Evolutionary conservation across 2,329 filamentous ascomycete species (phyloP), one percentile per base, ranked within the genome.

Genomic region (Cladophialophora exuberans): DNA sequence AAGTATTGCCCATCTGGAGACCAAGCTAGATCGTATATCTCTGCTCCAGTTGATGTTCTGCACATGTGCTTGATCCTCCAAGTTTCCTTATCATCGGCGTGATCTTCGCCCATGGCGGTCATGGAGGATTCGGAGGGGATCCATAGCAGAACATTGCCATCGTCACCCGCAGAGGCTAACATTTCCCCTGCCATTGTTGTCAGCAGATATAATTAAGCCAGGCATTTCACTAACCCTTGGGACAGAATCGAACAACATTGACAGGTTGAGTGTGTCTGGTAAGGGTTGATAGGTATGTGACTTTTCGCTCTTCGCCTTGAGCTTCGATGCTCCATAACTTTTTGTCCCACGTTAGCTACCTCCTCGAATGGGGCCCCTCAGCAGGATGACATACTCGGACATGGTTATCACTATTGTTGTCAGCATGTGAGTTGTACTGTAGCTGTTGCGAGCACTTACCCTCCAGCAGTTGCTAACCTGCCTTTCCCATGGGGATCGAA

Each of bases 1-100:
- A 99, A 96, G 76, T 95, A 94, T 33, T 86, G 79, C 33, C 89
- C 91, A 72, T 99, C 94, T n/a, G 95, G 95, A 44, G 94, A 97
- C 95, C 94, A 99, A 46, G 94, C 94, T 54, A 99, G 78, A 72
- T 99, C 94, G 74, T 99, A 99, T 64, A 99, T 97, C 72, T 99
- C 94, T 9, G 92, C 90, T 30, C 92, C 93, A 59, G 64, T 67
- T 2, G 89, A 90, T 41, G 92, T 96, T 59, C 94, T 85, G 73
- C 92, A 97, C 94, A 97, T 97, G 70, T 96, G 90, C 76, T 96
- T 97, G 60, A 93, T 88, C 59, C 93, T 83, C 94, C 94, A 99
- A 63, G 89, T 89, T 74, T 99, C 94, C 73, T 96, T 96, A 71
- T 99, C 94, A 65, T 97, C 94, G 52, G 87, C 81, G 44, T 83